Percentiles rank a stretch among this genome's conserved stretches.
These are phyloP conservation scores for Ophiocordyceps unilateralis DNA, from an alignment of 2,329 filamentous ascomycete species.

Conservation along the genomic window DNA sequence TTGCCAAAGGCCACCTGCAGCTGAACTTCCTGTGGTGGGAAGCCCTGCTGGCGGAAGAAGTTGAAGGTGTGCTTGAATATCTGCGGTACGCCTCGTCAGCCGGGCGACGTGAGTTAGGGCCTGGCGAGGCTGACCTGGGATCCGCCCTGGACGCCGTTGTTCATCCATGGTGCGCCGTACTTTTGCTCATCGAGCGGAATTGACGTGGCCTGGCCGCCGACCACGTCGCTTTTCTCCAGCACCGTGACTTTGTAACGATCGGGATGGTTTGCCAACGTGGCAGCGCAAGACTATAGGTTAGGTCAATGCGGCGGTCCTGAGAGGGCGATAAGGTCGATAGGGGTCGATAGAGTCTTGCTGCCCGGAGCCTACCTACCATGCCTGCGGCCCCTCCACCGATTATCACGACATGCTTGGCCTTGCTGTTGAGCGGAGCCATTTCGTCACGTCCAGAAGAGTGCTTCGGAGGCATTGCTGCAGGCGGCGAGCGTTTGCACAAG, in stretches of 20 bases:
- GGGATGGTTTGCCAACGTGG: slow-evolving; percentile 47
- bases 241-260: slow-evolving; percentile 49
- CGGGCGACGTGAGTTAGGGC: not conserved
- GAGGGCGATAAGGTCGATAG: too few relatives aligned
- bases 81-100: slow-evolving; percentile 12
- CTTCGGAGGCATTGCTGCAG: not conserved
- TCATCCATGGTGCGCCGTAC: slow-evolving; percentile 42
- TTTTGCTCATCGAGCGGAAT: slow-evolving; percentile 38
- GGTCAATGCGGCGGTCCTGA: too few relatives aligned
- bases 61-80: slow-evolving; percentile 53
- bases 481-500: not conserved
- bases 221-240: slow-evolving; percentile 38
- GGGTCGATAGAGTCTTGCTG: too few relatives aligned
- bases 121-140: slow-evolving; percentile 11
- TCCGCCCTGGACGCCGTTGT: slow-evolving; percentile 47
- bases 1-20: slow-evolving; percentile 48
- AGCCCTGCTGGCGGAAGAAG: slow-evolving; percentile 41
- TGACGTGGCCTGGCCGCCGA: slow-evolving; percentile 43
- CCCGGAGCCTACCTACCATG: slow-evolving; percentile 24
- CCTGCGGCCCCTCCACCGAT: slow-evolving; percentile 47
- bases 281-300: slow-evolving; percentile 37
- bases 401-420: slow-evolving; percentile 33
- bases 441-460: not conserved
- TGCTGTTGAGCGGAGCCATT: slow-evolving; percentile 2
- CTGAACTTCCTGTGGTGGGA: slow-evolving; percentile 38